A percentile compares a stretch with the other conserved stretches of the same genome.
These are phyloP conservation scores for Gamarada debralockiae DNA, from an alignment of 495 filamentous ascomycete genomes.

Conservation along the genomic window DNA sequence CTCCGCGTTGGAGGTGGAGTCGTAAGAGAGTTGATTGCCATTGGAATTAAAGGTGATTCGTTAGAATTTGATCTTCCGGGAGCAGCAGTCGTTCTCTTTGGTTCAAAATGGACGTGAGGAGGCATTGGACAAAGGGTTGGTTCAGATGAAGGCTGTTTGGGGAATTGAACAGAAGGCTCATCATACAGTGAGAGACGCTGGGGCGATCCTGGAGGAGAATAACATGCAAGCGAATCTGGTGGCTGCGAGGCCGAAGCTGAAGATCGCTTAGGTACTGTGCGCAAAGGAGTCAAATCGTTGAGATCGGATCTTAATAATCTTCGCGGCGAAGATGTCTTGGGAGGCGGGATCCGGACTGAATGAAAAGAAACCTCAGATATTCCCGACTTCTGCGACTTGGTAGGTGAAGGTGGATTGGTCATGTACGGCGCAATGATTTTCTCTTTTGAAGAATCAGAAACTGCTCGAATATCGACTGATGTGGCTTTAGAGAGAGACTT, in stretches of 20 bases:
- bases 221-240: neutral
- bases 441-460: slow-evolving; percentile 5
- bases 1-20: slow-evolving; percentile 10
- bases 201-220: neutral
- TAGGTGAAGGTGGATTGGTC: slow-evolving; percentile 20
- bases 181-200: neutral
- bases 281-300: slow-evolving; percentile 4
- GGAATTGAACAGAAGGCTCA: neutral
- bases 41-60: neutral
- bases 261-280: neutral
- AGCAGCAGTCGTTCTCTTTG: too few species aligned
- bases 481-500: slow-evolving; percentile 1
- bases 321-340: slow-evolving; percentile 1
- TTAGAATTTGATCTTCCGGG: slow-evolving; percentile 9
- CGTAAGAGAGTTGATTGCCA: neutral
- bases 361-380: slow-evolving; percentile 9
- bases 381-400: slow-evolving; percentile 20
- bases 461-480: neutral
- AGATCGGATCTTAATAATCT: slow-evolving; percentile 4
- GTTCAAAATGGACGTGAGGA: neutral
- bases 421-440: slow-evolving; percentile 19
- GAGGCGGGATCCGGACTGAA: slow-evolving; percentile 2
- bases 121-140: slow-evolving; percentile 17
- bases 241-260: neutral
- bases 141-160: slow-evolving; percentile 26